Evolutionary conservation across 106 monocot species (phyloP).

Genomic region (Phalaenopsis equestris): DNA sequence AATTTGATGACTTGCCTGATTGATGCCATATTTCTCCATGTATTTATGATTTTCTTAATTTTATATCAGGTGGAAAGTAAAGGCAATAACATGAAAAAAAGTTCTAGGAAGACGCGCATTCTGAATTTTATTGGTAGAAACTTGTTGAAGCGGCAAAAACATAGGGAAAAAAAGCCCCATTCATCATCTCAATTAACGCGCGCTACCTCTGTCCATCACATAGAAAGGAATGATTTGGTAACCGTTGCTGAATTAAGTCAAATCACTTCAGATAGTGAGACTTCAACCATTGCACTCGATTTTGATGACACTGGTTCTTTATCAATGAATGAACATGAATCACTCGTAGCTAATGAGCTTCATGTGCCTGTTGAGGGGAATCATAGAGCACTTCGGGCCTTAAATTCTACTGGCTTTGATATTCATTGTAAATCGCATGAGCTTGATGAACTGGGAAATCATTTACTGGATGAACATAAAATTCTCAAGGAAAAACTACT

Average conservation of each 20-base stretch:
- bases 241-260: constrained; percentile 9
- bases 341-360: neutral
- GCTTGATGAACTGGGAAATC: constrained; percentile 13
- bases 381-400: constrained; percentile 4
- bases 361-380: neutral
- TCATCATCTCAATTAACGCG: constrained; percentile 33
- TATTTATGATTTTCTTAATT: constrained; percentile 3
- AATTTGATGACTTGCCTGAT: neutral
- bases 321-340: neutral
- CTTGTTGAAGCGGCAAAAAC: constrained; percentile 22
- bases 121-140: constrained; percentile 28
- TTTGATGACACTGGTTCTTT: constrained; percentile 11
- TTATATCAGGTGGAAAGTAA: constrained; percentile 19
- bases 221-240: constrained; percentile 52
- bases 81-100: constrained; percentile 14
- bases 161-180: constrained; percentile 29
- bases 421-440: neutral
- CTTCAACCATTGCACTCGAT: constrained; percentile 7
- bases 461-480: constrained; percentile 10
- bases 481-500: constrained; percentile 14
- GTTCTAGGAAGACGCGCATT: constrained; percentile 24
- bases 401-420: neutral
- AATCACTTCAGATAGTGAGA: constrained; percentile 6
- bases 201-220: constrained; percentile 60
- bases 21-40: neutral